Conservation (phyloP, 2,329 filamentous ascomycete species). For the Metarhizium guizhouense region DNA sequence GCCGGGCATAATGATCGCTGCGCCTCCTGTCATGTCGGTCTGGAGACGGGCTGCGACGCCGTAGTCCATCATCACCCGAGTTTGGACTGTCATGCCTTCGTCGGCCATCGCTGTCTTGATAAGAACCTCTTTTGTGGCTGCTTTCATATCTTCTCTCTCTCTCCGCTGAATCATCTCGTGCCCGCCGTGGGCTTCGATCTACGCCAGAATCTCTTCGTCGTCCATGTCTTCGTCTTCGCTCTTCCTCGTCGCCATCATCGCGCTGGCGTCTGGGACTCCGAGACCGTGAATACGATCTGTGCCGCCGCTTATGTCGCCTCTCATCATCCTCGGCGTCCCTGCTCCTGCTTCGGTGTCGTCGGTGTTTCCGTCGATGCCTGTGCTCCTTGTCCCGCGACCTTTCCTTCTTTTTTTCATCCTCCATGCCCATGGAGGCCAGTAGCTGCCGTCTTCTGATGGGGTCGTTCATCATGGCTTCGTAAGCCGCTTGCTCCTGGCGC, state of each 20-base stretch:
- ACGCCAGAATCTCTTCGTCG: conserved; percentile 15
- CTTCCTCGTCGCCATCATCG: conserved; percentile 13
- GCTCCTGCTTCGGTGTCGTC: conserved; percentile 7
- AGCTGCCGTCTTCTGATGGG: conserved; percentile 59
- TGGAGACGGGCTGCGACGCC: not conserved
- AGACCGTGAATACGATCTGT: conserved; percentile 38
- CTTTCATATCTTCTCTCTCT: conserved; percentile 11
- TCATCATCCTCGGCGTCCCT: conserved; percentile 2
- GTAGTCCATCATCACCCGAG: not conserved
- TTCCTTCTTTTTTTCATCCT: conserved; percentile 37
- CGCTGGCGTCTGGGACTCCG: conserved; percentile 28
- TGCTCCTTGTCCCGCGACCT: conserved; percentile 21
- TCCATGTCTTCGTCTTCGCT: conserved; percentile 8
- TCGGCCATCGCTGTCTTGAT: conserved; percentile 21
- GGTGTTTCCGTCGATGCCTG: conserved; percentile 12
- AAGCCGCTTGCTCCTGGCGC: conserved; percentile 76
- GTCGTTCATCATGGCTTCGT: conserved; percentile 73
- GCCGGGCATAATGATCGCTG: not conserved
- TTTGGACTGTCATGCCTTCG: conserved; percentile 5
- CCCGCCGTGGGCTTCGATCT: conserved; percentile 13
- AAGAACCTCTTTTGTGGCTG: conserved; percentile 8
- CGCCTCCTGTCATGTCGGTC: not conserved
- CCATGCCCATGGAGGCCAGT: conserved; percentile 53
- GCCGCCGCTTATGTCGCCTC: conserved; percentile 23
- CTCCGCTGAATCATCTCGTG: conserved; percentile 11